A percentile compares a stretch with the other conserved stretches of the same genome.
phyloP scores from a whole-genome alignment of 2,329 filamentous ascomycete species.

The Sclerotinia trifoliorum region DNA sequence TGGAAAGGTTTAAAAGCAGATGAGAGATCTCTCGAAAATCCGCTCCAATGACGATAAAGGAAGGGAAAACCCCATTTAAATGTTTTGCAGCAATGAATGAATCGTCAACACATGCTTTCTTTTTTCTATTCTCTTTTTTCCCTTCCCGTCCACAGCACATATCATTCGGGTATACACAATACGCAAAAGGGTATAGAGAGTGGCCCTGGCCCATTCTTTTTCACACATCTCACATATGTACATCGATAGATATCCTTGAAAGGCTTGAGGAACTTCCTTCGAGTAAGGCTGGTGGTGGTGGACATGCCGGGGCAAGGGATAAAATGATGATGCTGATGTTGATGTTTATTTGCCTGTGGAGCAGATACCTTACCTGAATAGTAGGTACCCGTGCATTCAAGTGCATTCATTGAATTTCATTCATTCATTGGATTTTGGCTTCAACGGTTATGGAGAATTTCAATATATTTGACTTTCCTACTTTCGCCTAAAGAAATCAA shows the following conservation, averaged over 20 bases:
- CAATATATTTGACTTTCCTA: slow-evolving; percentile 16
- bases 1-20: neutral
- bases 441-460: neutral
- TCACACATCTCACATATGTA: neutral
- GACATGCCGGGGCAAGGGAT: neutral
- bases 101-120: neutral
- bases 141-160: neutral
- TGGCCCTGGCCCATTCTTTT: slow-evolving; percentile 15
- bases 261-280: neutral
- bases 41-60: neutral
- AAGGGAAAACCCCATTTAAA: neutral
- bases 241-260: neutral
- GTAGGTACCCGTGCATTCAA: too few species aligned
- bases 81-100: slow-evolving; percentile 1
- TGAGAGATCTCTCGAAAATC: neutral
- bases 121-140: too few species aligned
- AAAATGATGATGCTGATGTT: neutral
- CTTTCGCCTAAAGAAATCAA: slow-evolving; percentile 8
- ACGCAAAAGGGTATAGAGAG: neutral
- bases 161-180: neutral
- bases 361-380: neutral
- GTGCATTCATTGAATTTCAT: neutral
- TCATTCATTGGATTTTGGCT: neutral
- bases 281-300: neutral
- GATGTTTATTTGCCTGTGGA: neutral